Conservation (phyloP, 148 eudicot genomes). For the Linanthus parryae region DNA sequence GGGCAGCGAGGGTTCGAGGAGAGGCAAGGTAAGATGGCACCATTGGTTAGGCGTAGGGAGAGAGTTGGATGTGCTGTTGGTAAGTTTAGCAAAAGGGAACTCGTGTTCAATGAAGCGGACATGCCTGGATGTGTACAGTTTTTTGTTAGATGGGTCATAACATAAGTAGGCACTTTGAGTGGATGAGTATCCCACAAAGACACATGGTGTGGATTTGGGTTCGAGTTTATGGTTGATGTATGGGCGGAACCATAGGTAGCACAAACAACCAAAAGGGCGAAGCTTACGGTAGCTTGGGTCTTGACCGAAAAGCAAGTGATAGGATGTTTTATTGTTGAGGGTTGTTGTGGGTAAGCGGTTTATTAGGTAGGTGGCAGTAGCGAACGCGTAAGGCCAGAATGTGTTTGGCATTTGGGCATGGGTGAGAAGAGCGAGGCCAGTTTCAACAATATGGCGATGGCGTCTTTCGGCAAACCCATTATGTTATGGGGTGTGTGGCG, state of each 20-base stretch:
- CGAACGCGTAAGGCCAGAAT: neutral
- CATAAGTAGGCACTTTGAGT: neutral
- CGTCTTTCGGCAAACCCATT: no score
- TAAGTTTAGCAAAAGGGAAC: no score
- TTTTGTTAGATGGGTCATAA: neutral
- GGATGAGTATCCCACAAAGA: constrained; percentile 2
- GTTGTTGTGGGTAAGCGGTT: constrained; percentile 2
- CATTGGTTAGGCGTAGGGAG: constrained; percentile 2
- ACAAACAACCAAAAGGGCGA: constrained; percentile 1
- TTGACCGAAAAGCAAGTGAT: neutral
- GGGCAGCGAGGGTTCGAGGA: no score
- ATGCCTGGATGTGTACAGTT: neutral
- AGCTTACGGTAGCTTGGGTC: neutral
- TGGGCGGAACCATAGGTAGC: no score
- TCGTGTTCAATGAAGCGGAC: neutral
- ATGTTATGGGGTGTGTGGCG: constrained; percentile 1
- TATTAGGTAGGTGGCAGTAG: neutral
- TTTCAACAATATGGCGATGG: neutral
- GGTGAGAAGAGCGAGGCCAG: neutral
- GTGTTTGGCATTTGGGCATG: no score
- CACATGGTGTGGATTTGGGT: no score
- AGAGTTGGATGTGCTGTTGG: neutral
- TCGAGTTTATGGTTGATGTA: no score
- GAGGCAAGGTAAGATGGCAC: no score
- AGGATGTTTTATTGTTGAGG: neutral